Conservation (phyloP, 148 eudicot species). For the Rhododendron ferrugineum region DNA sequence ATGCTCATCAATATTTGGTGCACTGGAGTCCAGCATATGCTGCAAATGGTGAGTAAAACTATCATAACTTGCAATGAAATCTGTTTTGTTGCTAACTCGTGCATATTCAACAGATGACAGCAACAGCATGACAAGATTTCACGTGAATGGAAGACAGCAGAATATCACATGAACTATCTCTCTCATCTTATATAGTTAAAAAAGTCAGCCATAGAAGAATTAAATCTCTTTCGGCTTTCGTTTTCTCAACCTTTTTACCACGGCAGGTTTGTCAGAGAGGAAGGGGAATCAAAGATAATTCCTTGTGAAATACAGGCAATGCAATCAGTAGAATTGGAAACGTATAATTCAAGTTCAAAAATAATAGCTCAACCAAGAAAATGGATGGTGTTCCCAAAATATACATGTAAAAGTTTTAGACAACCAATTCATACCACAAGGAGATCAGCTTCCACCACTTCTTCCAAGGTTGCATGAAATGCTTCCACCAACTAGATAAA, state of each 20-base stretch:
- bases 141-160: neutral
- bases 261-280: neutral
- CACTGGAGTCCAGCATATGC: constrained; percentile 96
- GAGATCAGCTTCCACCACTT: constrained; percentile 94
- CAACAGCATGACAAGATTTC: neutral
- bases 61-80: neutral
- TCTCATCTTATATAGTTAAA: neutral
- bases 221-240: neutral
- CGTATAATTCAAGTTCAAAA: neutral
- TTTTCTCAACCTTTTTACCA: neutral
- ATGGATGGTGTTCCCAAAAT: neutral
- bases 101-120: neutral
- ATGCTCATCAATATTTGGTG: constrained; percentile 70
- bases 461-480: constrained; percentile 96
- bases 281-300: neutral
- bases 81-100: neutral
- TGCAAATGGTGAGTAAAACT: constrained; percentile 22
- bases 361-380: neutral
- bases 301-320: neutral
- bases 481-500: constrained; percentile 72
- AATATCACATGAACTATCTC: neutral
- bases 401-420: neutral
- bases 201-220: neutral
- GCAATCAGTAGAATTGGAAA: neutral
- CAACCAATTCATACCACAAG: constrained; percentile 59